Evolutionary conservation across 1,139 yeast species (phyloP), one percentile per base, ranked within the genome.

Genomic region (Yamadazyma membranifaciens): DNA sequence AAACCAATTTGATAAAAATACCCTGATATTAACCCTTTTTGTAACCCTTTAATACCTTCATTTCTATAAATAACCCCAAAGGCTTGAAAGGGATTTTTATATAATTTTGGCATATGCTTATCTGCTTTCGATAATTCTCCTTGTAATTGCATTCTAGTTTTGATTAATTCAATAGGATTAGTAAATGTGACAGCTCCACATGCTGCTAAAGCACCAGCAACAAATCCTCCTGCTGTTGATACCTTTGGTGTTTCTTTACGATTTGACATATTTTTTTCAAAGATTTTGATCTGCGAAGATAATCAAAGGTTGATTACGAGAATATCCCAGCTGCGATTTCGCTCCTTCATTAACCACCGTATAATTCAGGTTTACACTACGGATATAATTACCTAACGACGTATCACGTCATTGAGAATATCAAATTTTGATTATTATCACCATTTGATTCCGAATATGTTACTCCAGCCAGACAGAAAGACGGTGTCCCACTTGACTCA

Each of bases 141-240:
- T 64, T 92, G 97, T 33, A 92, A 71, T 63, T 92, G 98, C 95
- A 92, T 87, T 63, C 98, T 74, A 3, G 95, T 92, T 66, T 92
- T 92, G 56, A 91, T 88, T 49, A 92, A 73, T 59, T 92, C 98
- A 45, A 92, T 85, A 7, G 98, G 98, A 58, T 92, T 92, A 9
- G 98, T 91, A 61, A 91, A 85, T 0, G 97, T 92, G 30, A 92
- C 98, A 0, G 98, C 98, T 40, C 95, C 95, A 67, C 98, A 91
- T 3, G 98, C 97, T 1, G 98, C 98, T 9, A 88, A 51, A 6
- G 96, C 96, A 4, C 98, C 98, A 11, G 97, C 97, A 5, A 83
- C 58, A 54, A 91, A 89, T 3, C 97, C 95, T 20, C 96, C 96
- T 9, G 77, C 52, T 1, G 84, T 73, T 27, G 85, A 75, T 12